Conservation (phyloP, 306 rosid species). For the Lupinus albus region DNA sequence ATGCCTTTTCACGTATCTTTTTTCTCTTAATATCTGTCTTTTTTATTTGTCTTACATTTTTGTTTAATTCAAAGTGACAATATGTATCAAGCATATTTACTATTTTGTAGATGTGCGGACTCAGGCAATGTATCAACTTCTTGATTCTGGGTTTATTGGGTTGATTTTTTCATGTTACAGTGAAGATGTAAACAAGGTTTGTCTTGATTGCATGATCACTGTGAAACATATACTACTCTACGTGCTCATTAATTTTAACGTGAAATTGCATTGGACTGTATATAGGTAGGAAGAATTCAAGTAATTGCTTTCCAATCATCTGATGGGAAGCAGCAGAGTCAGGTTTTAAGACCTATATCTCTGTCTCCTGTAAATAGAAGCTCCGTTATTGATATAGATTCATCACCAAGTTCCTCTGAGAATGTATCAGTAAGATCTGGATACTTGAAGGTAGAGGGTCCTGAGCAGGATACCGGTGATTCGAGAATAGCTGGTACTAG, state of each 20-base stretch:
- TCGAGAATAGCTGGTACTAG: conserved; percentile 58
- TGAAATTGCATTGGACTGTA: conserved; percentile 31
- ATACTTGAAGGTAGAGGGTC: conserved; percentile 56
- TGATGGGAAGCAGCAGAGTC: conserved; percentile 79
- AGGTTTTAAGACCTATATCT: conserved; percentile 58
- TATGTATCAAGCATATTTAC: background rate
- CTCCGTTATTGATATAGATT: conserved; percentile 82
- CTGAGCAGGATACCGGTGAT: conserved; percentile 78
- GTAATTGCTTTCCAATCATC: conserved; percentile 98
- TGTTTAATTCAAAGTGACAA: conserved; percentile 3
- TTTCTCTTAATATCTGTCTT: background rate
- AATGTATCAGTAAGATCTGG: conserved; percentile 50
- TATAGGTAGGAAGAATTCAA: conserved; percentile 93
- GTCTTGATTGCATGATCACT: conserved; percentile 34
- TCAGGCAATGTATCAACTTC: conserved; percentile 96
- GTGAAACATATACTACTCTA: conserved; percentile 28
- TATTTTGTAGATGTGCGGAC: conserved; percentile 77
- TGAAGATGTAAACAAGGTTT: conserved; percentile 88
- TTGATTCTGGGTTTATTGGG: conserved; percentile 95
- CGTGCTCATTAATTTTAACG: conserved; percentile 25
- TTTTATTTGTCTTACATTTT: background rate
- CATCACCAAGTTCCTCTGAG: conserved; percentile 87
- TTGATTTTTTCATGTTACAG: conserved; percentile 94
- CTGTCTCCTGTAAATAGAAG: conserved; percentile 67
- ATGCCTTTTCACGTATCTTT: background rate